These are phyloP conservation scores for Biancaea sappan DNA, from an alignment of 306 rosid genomes.

Conservation along the genomic window DNA sequence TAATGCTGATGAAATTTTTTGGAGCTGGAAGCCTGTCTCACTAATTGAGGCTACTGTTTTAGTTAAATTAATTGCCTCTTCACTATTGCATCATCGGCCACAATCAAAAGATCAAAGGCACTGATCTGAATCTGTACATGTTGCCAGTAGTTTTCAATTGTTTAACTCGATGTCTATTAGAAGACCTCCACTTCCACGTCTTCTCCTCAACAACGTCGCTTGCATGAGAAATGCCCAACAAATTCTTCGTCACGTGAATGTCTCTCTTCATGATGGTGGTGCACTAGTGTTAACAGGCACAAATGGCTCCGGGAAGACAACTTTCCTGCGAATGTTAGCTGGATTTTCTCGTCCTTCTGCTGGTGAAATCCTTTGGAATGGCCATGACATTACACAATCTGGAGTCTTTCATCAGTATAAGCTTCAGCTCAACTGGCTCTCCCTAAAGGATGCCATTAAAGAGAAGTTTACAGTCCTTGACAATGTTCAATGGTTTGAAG, in stretches of 20 bases:
- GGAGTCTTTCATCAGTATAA: constrained; percentile 83
- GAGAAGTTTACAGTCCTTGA: constrained; percentile 59
- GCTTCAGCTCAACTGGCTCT: constrained; percentile 91
- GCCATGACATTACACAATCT: constrained; percentile 72
- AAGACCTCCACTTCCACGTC: constrained; percentile 68
- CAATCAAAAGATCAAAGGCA: constrained; percentile 22
- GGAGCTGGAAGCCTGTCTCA: too few species aligned
- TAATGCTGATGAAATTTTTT: background rate
- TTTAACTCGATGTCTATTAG: constrained; percentile 52
- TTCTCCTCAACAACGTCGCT: constrained; percentile 74
- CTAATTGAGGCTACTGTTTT: background rate
- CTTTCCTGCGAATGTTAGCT: constrained; percentile 85
- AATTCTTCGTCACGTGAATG: constrained; percentile 72
- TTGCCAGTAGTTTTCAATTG: constrained; percentile 28
- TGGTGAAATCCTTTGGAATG: constrained; percentile 87
- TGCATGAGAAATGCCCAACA: constrained; percentile 97
- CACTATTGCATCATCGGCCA: background rate
- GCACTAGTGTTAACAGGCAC: constrained; percentile 78
- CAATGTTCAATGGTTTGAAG: constrained; percentile 77
- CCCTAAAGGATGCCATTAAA: constrained; percentile 71
- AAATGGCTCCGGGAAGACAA: constrained; percentile 89
- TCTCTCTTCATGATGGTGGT: constrained; percentile 76
- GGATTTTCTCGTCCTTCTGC: constrained; percentile 89
- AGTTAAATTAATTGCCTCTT: too few species aligned
- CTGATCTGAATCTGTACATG: constrained; percentile 8